phyloP scores from a whole-genome alignment of 179 eudicot genomes.

The Sideroxylon spinosum region DNA sequence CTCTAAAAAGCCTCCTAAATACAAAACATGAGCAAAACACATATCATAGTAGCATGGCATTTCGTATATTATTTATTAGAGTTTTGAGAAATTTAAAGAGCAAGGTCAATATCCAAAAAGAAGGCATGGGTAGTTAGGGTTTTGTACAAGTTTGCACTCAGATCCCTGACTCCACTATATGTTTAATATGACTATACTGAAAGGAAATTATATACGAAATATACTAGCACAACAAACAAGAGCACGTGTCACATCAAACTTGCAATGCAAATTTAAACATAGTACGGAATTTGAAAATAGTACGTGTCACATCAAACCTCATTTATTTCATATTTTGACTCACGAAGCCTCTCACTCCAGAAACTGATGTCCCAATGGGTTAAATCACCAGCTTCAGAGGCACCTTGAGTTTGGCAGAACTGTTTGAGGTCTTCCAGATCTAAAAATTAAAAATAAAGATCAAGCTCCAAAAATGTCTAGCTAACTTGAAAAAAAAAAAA shows the following conservation, averaged over 20 bases:
- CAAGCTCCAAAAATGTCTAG: no score
- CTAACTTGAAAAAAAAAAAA: neutral
- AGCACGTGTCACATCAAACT: no score
- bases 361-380: slow-evolving; percentile 78
- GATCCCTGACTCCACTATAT: neutral
- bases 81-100: neutral
- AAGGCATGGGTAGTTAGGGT: neutral
- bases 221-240: no score
- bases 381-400: slow-evolving; percentile 73
- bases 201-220: no score
- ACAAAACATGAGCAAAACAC: neutral
- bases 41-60: neutral
- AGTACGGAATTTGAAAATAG: no score
- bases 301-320: slow-evolving; percentile 85
- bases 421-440: slow-evolving; percentile 83
- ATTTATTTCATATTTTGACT: slow-evolving; percentile 84
- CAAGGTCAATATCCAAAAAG: neutral
- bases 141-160: neutral
- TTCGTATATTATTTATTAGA: neutral
- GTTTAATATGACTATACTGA: neutral
- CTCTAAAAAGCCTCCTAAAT: neutral
- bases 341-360: slow-evolving; percentile 99
- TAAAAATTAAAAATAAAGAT: slow-evolving; percentile 15
- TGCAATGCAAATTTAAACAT: no score
- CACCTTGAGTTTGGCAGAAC: slow-evolving; percentile 77